A percentile compares a stretch with the other conserved stretches of the same genome.
Evolutionary conservation across 2,329 filamentous ascomycete species (phyloP).

Genomic region (Alternaria dauci): DNA sequence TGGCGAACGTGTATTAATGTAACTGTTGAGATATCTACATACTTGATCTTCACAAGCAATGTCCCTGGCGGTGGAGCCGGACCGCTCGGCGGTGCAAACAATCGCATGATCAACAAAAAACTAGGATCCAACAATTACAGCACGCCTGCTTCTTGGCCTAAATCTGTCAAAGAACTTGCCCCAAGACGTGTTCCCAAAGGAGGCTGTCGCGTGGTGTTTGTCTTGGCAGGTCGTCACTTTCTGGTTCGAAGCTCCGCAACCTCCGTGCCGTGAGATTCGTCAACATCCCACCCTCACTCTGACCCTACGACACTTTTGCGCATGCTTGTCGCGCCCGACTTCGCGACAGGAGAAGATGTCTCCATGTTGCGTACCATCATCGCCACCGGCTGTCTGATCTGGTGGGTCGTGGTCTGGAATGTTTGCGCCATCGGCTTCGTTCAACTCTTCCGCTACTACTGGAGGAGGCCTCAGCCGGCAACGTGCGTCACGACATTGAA

Average conservation of each 20-base stretch:
- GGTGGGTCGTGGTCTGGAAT: conserved; percentile 63
- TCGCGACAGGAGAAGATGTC: conserved; percentile 40
- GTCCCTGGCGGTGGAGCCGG: conserved; percentile 11
- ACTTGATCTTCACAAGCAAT: conserved; percentile 5
- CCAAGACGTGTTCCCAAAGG: neutral
- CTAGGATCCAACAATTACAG: neutral
- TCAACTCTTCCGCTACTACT: conserved; percentile 67
- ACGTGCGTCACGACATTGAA: conserved; percentile 50
- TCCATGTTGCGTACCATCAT: conserved; percentile 49
- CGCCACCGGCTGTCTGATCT: conserved; percentile 61
- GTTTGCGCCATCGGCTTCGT: conserved; percentile 67
- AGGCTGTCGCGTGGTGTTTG: conserved; percentile 2
- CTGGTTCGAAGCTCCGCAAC: conserved; percentile 29
- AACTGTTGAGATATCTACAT: neutral
- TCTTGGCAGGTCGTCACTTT: conserved; percentile 16
- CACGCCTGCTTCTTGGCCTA: neutral
- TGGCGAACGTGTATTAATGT: neutral
- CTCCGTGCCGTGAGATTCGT: conserved; percentile 25
- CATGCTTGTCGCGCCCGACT: conserved; percentile 44
- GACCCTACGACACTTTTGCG: conserved; percentile 33
- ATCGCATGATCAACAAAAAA: neutral
- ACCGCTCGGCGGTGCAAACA: conserved; percentile 10
- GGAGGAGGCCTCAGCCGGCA: conserved; percentile 55
- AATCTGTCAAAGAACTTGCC: neutral
- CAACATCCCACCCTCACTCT: conserved; percentile 19